These are phyloP conservation scores for Lodderomyces metapsilosis DNA, from an alignment of 1,139 yeast species.

Conservation along the genomic window DNA sequence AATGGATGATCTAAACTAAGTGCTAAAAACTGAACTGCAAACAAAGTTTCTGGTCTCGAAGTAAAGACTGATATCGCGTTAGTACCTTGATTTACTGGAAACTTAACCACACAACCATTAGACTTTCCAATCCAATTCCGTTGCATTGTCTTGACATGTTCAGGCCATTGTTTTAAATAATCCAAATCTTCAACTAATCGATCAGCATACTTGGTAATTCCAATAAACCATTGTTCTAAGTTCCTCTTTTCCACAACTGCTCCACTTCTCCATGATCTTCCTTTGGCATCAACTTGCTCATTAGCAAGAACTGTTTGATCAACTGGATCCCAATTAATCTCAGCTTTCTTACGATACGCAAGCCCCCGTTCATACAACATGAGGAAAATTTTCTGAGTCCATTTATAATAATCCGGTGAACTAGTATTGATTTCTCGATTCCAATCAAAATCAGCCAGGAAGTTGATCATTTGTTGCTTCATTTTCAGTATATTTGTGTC, in stretches of 20 bases:
- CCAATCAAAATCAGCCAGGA: slow-evolving; percentile 94
- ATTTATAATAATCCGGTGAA: slow-evolving; percentile 80
- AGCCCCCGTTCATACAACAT: slow-evolving; percentile 70
- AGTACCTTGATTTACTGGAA: slow-evolving; percentile 25
- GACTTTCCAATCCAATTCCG: slow-evolving; percentile 91
- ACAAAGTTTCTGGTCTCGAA: slow-evolving; percentile 85
- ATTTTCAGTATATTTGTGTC: slow-evolving; percentile 68
- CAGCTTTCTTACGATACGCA: slow-evolving; percentile 83
- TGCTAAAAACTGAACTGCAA: slow-evolving; percentile 80
- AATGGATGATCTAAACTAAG: slow-evolving; percentile 71
- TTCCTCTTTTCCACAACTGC: slow-evolving; percentile 82
- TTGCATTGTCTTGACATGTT: slow-evolving; percentile 87
- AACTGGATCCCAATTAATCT: slow-evolving; percentile 96
- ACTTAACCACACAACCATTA: slow-evolving; percentile 68
- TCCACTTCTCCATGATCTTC: slow-evolving; percentile 95
- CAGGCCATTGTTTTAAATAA: slow-evolving; percentile 74
- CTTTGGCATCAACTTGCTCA: slow-evolving; percentile 91
- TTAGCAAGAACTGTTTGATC: slow-evolving; percentile 93
- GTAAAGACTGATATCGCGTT: slow-evolving; percentile 60
- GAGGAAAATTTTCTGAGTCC: slow-evolving; percentile 86
- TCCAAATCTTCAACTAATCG: slow-evolving; percentile 63
- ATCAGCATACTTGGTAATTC: slow-evolving; percentile 78
- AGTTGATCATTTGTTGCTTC: slow-evolving; percentile 75
- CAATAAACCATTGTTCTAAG: slow-evolving; percentile 89
- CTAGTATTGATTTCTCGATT: slow-evolving; percentile 87